Percentiles rank a stretch among this genome's conserved stretches.
Evolutionary conservation across 1,284 basidiomycete genomes (phyloP).

Genomic region (Melampsora abietis-canadensis): DNA sequence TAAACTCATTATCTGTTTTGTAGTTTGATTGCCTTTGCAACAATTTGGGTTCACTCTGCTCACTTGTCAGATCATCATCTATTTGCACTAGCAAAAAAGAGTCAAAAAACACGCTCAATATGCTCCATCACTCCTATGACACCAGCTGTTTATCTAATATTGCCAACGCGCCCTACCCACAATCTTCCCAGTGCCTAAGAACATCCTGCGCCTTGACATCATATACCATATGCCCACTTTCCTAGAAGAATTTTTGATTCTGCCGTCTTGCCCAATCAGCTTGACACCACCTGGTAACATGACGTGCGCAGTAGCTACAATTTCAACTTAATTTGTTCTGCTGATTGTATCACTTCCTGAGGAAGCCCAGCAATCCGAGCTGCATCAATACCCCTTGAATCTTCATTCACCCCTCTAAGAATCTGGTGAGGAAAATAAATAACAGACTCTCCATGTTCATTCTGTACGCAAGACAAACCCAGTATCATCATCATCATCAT

Average conservation of each 20-base stretch:
- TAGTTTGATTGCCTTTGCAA: background rate
- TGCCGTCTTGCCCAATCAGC: background rate
- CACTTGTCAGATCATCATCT: background rate
- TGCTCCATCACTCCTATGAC: too few relatives aligned
- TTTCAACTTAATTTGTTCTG: slow-evolving; percentile 52
- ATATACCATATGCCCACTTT: background rate
- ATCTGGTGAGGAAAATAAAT: slow-evolving; percentile 82
- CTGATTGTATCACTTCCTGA: slow-evolving; percentile 61
- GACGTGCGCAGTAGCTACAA: background rate
- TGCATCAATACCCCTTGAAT: slow-evolving; percentile 89
- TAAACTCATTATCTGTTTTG: background rate
- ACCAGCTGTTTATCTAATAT: too few relatives aligned
- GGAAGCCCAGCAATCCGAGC: slow-evolving; percentile 86
- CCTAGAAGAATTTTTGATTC: background rate
- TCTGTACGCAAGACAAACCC: background rate
- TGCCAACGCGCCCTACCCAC: too few relatives aligned
- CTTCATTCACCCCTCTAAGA: slow-evolving; percentile 75
- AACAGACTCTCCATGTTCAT: background rate
- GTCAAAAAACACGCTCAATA: too few relatives aligned
- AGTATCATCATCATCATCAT: slow-evolving; percentile 5
- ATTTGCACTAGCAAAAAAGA: background rate
- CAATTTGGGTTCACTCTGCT: background rate
- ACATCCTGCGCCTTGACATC: background rate
- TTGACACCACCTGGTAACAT: too few relatives aligned
- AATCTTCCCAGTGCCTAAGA: too few relatives aligned